A percentile compares a stretch with the other conserved stretches of the same genome.
Evolutionary conservation across 768 basidiomycete species (phyloP).

Genomic region (Pulveroboletus sp.): DNA sequence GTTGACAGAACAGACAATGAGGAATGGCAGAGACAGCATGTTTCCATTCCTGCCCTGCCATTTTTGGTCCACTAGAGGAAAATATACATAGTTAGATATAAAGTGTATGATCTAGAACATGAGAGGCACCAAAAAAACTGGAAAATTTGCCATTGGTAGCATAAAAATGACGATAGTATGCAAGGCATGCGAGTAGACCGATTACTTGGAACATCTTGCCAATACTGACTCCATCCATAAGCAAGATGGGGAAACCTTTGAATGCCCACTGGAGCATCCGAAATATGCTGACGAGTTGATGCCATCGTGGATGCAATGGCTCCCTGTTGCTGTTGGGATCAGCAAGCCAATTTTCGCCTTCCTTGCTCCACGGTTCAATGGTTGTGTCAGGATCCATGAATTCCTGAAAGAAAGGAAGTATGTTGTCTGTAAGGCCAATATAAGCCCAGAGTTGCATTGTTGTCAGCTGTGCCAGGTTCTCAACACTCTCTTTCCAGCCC

Average conservation of each 20-base stretch:
- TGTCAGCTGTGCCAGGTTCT: not conserved
- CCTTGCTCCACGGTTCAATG: slow-evolving; percentile 5
- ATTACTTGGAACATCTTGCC: slow-evolving; percentile 24
- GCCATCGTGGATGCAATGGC: slow-evolving; percentile 13
- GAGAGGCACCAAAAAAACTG: not conserved
- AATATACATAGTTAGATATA: not conserved
- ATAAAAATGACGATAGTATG: slow-evolving; percentile 3
- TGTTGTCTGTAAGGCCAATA: not conserved
- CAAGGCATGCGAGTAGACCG: slow-evolving; percentile 9
- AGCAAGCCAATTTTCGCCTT: slow-evolving; percentile 9
- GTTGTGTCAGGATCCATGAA: not conserved
- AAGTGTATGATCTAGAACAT: not conserved
- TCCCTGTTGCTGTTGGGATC: not conserved
- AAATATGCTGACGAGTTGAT: slow-evolving; percentile 20
- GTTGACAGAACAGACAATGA: not conserved
- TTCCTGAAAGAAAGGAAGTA: not conserved
- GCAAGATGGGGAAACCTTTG: slow-evolving; percentile 2
- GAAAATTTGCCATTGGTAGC: not conserved
- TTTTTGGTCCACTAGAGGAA: not conserved
- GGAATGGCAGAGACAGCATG: not conserved
- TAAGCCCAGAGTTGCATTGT: not conserved
- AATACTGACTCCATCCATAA: slow-evolving; percentile 26
- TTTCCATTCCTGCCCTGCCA: not conserved
- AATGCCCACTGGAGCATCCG: slow-evolving; percentile 11
- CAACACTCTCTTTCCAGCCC: not conserved